Evolutionary conservation across 106 monocot genomes (phyloP).

Genomic region (Dendrobium chrysotoxum): DNA sequence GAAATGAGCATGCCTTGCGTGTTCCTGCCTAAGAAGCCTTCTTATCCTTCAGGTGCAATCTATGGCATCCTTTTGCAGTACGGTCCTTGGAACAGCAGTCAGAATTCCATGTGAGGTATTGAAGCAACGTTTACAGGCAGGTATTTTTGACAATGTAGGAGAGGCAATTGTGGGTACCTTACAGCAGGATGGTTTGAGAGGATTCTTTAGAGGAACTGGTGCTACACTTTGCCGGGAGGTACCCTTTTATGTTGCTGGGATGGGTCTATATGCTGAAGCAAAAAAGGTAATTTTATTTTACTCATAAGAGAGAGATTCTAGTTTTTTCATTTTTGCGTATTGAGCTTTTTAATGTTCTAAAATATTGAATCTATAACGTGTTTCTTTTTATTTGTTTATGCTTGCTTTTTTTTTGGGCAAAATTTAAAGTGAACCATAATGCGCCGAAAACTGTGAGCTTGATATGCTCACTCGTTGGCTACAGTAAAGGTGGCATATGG

Average conservation of each 20-base stretch:
- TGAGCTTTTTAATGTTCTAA: neutral
- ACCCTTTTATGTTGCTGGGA: conserved; percentile 97
- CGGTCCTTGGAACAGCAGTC: conserved; percentile 64
- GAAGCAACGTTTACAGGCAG: conserved; percentile 69
- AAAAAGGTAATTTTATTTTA: conserved; percentile 63
- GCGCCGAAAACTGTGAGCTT: too few species aligned
- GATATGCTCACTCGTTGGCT: too few species aligned
- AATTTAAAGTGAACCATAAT: too few species aligned
- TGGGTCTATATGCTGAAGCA: conserved; percentile 91
- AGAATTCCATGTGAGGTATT: conserved; percentile 74
- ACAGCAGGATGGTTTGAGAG: conserved; percentile 67
- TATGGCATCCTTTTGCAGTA: conserved; percentile 80
- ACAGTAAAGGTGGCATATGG: too few species aligned
- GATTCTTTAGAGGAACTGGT: conserved; percentile 96
- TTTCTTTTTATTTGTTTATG: neutral
- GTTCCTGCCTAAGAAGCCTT: neutral
- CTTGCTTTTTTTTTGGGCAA: too few species aligned
- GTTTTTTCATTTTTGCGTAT: neutral
- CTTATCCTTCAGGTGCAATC: conserved; percentile 56
- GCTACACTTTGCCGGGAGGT: conserved; percentile 97
- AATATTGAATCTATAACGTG: neutral
- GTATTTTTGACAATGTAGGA: conserved; percentile 90
- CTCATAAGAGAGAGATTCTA: neutral
- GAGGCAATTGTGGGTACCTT: conserved; percentile 87
- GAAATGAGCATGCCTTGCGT: neutral